Evolutionary conservation across 176 grass and related monocot genomes (phyloP), one percentile per base, ranked within the genome.

Genomic region (Puccinellia tenuiflora): DNA sequence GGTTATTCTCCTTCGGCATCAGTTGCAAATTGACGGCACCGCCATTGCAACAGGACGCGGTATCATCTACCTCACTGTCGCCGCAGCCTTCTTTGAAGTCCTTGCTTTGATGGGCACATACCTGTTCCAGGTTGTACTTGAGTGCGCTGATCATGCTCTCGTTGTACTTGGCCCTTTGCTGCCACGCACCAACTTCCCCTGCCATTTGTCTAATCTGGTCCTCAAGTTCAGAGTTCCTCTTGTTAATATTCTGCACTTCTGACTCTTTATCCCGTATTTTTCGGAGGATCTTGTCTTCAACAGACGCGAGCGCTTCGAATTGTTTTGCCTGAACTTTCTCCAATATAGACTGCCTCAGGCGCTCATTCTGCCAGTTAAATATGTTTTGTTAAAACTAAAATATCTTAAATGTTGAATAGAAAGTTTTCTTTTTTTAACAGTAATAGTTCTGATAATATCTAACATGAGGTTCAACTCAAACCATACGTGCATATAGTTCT

Each of bases 61-160:
- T 94, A 64, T 99, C 96, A 85, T 96, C 96, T 33, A 99, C 93
- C 91, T 99, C 96, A 0, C 96, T 99, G 73, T 99, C 96, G 9
- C 96, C 96, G 21, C 96, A 99, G 25, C 96, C 93, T 99, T 99
- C 96, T 48, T 93, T 92, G 80, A 92, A 92, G 81, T 96, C 91
- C 70, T 92, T 91, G 91, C 88, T 92, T 79, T 96, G 96, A 62
- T 94, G 96, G 16, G 93, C 93, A 75, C 84, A 98, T 68, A 98
- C 90, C 83, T 98, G 93, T 24, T 96, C 96, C 34, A 99, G 54
- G 73, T 93, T 99, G 83, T 92, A 96, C 80, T 99, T 99, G 63
- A 99, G 93, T 83, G 93, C 90, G 62, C 73, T 93, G 48, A 99
- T 95, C 93, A 99, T 92, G 85, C 88, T 99, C 76, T 99, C 96